These are phyloP conservation scores for Chalciporus chontae DNA, from an alignment of 768 basidiomycete species.

Conservation along the genomic window DNA sequence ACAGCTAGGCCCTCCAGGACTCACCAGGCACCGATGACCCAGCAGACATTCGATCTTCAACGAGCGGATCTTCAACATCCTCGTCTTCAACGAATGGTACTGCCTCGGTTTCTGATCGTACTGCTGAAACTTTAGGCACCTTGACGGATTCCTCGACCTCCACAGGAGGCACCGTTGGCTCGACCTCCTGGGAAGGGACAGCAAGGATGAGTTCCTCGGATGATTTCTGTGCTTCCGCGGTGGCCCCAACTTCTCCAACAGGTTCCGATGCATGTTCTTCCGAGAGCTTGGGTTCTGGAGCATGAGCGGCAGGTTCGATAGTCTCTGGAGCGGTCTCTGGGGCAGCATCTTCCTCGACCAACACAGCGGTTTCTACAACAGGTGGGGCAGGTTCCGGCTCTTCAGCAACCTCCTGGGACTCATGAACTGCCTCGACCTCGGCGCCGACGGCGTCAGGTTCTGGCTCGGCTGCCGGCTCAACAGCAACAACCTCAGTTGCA, in stretches of 20 bases:
- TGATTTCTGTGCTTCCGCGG: neutral
- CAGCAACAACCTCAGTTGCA: neutral
- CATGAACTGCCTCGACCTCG: neutral
- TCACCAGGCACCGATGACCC: neutral
- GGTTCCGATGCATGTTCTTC: neutral
- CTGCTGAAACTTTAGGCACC: neutral
- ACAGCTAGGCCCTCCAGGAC: neutral
- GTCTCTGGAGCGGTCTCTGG: conserved; percentile 8
- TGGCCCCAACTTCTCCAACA: neutral
- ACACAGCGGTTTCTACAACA: conserved; percentile 28
- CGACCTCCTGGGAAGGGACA: neutral
- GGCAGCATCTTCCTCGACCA: conserved; percentile 20
- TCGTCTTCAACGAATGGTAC: neutral
- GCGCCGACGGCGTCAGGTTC: neutral
- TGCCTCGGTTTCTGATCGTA: neutral
- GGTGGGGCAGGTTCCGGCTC: conserved; percentile 19
- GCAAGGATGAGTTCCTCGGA: neutral
- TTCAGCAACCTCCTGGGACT: neutral
- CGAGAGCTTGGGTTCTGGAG: too few relatives aligned
- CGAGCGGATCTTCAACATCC: neutral
- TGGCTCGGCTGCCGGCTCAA: neutral
- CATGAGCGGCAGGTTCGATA: too few relatives aligned
- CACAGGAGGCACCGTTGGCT: neutral
- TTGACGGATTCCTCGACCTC: neutral
- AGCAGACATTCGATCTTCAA: neutral